A percentile compares a stretch with the other conserved stretches of the same genome.
phyloP scores from a whole-genome alignment of 2,329 filamentous ascomycete species.

The Aspergillus persii region DNA sequence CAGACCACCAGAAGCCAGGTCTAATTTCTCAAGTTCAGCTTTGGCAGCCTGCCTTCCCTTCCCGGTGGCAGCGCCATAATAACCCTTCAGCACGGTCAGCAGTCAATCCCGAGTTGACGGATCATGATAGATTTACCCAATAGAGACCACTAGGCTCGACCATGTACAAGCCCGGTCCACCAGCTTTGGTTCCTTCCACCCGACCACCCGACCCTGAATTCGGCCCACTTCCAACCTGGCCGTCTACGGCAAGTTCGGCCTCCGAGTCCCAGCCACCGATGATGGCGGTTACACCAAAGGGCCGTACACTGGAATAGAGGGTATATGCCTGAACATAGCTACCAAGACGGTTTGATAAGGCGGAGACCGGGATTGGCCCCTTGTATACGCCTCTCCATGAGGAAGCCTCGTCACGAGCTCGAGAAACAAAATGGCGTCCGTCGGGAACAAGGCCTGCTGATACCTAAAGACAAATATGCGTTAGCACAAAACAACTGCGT shows the following conservation, averaged over 20 bases:
- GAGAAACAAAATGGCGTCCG: conserved; percentile 89
- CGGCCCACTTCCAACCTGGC: conserved; percentile 82
- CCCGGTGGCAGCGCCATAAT: conserved; percentile 95
- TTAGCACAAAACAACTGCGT: conserved; percentile 5
- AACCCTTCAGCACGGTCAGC: conserved; percentile 58
- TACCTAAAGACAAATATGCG: conserved; percentile 56
- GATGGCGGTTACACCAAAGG: conserved; percentile 95
- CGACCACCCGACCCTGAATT: conserved; percentile 79
- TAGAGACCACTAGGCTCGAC: conserved; percentile 95
- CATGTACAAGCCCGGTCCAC: conserved; percentile 96
- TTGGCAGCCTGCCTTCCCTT: conserved; percentile 97
- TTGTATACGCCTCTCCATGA: conserved; percentile 94
- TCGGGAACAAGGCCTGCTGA: conserved; percentile 94
- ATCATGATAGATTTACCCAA: conserved; percentile 61
- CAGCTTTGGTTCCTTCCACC: conserved; percentile 69
- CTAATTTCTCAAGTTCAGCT: conserved; percentile 96
- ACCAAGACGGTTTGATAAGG: conserved; percentile 89
- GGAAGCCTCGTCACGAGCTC: conserved; percentile 88
- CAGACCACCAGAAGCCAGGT: conserved; percentile 73
- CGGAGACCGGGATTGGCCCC: conserved; percentile 81
- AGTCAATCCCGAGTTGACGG: background rate
- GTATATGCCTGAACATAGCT: conserved; percentile 97
- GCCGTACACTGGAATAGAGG: conserved; percentile 92
- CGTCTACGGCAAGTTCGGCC: conserved; percentile 79
- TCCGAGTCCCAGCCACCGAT: conserved; percentile 92